Evolutionary conservation across 768 basidiomycete species (phyloP).

Genomic region (Leccinum fibrillosum): DNA sequence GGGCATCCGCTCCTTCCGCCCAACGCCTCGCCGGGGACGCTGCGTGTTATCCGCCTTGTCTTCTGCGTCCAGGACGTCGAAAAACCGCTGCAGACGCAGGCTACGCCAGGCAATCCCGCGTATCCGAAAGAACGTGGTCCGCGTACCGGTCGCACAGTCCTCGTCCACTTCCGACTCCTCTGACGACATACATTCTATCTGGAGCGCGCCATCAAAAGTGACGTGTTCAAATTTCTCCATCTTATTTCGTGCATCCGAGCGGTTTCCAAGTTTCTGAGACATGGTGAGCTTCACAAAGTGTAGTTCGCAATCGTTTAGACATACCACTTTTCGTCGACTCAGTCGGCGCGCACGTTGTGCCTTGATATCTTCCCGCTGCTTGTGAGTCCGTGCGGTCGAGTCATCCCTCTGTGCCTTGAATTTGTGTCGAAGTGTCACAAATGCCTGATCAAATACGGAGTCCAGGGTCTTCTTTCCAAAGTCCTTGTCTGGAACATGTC

Average conservation of each 20-base stretch:
- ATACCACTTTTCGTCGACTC: conserved; percentile 60
- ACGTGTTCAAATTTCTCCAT: conserved; percentile 54
- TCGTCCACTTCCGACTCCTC: conserved; percentile 68
- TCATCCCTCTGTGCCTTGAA: conserved; percentile 58
- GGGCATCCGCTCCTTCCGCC: conserved; percentile 49
- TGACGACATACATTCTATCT: conserved; percentile 76
- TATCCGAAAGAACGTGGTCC: conserved; percentile 43
- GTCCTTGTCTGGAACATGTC: conserved; percentile 61
- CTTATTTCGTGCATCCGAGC: conserved; percentile 56
- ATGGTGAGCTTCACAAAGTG: background rate
- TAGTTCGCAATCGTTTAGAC: conserved; percentile 20
- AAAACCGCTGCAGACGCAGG: conserved; percentile 57
- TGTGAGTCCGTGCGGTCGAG: conserved; percentile 39
- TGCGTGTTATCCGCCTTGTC: conserved; percentile 42
- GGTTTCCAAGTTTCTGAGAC: conserved; percentile 65
- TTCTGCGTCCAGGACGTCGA: conserved; percentile 56
- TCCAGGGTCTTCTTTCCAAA: conserved; percentile 62
- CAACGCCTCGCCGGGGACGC: conserved; percentile 56
- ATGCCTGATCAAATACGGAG: conserved; percentile 65
- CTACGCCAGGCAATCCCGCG: conserved; percentile 71
- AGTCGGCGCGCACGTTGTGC: conserved; percentile 58
- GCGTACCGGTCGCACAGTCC: conserved; percentile 24
- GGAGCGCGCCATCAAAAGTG: conserved; percentile 67
- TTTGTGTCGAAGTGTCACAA: conserved; percentile 65
- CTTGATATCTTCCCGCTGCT: conserved; percentile 58